Evolutionary conservation across 768 basidiomycete species (phyloP).

Genomic region (Mycena vitilis): DNA sequence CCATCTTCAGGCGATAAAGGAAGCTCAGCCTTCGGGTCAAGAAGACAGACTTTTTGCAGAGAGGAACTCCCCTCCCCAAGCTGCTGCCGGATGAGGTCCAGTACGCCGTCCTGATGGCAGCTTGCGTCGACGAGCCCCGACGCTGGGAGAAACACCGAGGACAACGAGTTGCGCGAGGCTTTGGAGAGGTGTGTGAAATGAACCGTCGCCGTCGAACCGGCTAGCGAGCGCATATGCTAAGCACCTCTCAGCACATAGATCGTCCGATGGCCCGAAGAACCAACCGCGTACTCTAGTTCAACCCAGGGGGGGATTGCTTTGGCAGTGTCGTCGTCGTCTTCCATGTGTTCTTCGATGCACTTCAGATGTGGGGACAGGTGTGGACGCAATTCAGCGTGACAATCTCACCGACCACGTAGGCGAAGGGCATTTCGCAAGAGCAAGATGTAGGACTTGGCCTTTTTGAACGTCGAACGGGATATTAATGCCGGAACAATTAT

Average conservation of each 20-base stretch:
- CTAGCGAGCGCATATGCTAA: conserved; percentile 87
- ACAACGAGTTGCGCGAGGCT: conserved; percentile 69
- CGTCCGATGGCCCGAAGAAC: conserved; percentile 38
- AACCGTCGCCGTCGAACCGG: conserved; percentile 72
- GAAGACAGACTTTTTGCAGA: conserved; percentile 81
- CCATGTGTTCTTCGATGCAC: conserved; percentile 86
- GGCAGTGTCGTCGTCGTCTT: conserved; percentile 85
- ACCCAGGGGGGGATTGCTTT: conserved; percentile 90
- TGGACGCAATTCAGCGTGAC: background rate
- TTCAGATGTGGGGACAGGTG: conserved; percentile 4
- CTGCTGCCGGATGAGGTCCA: conserved; percentile 65
- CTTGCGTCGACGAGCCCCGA: conserved; percentile 50
- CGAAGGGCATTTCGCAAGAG: conserved; percentile 57
- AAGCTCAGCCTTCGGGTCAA: conserved; percentile 89
- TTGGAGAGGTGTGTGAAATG: conserved; percentile 90
- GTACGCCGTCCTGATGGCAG: conserved; percentile 64
- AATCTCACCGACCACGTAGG: conserved; percentile 64
- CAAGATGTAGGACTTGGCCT: too few relatives aligned
- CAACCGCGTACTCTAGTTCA: conserved; percentile 87
- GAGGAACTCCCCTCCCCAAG: conserved; percentile 42
- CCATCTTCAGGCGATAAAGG: conserved; percentile 82
- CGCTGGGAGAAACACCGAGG: conserved; percentile 43
- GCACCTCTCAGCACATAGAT: conserved; percentile 19
- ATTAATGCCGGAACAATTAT: too few relatives aligned
- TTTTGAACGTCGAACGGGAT: too few relatives aligned